These are phyloP conservation scores for Tubosaeta brunneosetosa DNA, from an alignment of 768 basidiomycete species.

Conservation along the genomic window DNA sequence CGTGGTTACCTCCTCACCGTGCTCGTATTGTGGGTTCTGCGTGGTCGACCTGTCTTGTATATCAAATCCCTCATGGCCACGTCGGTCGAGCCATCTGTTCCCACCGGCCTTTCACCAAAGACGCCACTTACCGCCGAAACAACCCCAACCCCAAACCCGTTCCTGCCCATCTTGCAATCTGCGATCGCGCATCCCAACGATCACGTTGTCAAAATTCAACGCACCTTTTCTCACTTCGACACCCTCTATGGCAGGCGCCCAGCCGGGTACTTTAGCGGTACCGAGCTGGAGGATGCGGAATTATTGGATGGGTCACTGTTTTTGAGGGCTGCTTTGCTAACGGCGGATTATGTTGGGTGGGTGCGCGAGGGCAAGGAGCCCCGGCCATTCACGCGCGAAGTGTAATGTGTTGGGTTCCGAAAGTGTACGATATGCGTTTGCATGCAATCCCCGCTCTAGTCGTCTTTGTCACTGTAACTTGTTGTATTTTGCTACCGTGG, in stretches of 20 bases:
- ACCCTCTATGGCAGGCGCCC: conserved; percentile 27
- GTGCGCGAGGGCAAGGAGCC: conserved; percentile 34
- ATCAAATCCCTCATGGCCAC: conserved; percentile 31
- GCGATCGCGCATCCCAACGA: conserved; percentile 33
- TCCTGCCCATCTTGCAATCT: conserved; percentile 38
- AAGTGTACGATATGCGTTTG: not conserved
- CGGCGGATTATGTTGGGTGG: conserved; percentile 35
- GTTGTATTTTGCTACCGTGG: not conserved
- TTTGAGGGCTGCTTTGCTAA: conserved; percentile 28
- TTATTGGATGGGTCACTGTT: conserved; percentile 35
- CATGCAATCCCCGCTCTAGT: not conserved
- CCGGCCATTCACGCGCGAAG: conserved; percentile 24
- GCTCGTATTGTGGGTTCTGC: conserved; percentile 28
- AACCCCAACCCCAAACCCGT: conserved; percentile 32
- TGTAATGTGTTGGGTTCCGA: not conserved
- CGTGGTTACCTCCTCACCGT: conserved; percentile 24
- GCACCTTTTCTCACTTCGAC: conserved; percentile 32
- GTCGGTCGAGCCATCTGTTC: conserved; percentile 14
- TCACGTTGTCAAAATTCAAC: conserved; percentile 33
- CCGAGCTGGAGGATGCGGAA: conserved; percentile 29
- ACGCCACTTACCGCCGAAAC: conserved; percentile 9
- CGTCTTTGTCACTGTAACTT: too few relatives aligned
- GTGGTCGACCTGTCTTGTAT: conserved; percentile 29
- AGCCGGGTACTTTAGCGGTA: conserved; percentile 25
- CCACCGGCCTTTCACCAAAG: not conserved